Evolutionary conservation across 805 yeast species (phyloP).

Genomic region (Starmerella apicola): DNA sequence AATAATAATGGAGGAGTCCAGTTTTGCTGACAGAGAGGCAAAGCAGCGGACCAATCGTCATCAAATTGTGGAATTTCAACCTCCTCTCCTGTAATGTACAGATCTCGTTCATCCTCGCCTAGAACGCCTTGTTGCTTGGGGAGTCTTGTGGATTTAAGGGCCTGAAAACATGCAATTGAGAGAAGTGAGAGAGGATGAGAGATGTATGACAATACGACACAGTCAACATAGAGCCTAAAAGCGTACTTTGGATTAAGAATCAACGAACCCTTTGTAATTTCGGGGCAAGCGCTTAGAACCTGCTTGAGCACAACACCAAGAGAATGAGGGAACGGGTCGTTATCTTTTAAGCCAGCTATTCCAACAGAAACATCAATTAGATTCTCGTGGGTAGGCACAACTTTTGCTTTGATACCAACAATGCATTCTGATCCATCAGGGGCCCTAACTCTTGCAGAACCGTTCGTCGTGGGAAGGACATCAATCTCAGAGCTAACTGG

Average conservation of each 20-base stretch:
- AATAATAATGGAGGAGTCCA: constrained; percentile 67
- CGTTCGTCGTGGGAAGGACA: constrained; percentile 78
- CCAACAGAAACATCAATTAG: constrained; percentile 69
- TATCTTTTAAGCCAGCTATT: constrained; percentile 56
- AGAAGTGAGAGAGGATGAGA: constrained; percentile 73
- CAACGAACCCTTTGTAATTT: constrained; percentile 28
- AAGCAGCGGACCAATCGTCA: constrained; percentile 68
- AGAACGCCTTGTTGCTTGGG: constrained; percentile 44
- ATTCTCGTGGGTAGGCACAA: constrained; percentile 34
- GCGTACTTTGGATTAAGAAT: constrained; percentile 59
- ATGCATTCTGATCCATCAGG: constrained; percentile 90
- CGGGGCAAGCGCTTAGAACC: constrained; percentile 32
- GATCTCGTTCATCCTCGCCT: constrained; percentile 33
- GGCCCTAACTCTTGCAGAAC: constrained; percentile 76
- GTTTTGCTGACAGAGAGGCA: constrained; percentile 30
- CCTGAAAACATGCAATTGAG: constrained; percentile 70
- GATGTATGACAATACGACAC: constrained; percentile 60
- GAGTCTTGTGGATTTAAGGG: constrained; percentile 62
- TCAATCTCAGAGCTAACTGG: constrained; percentile 75
- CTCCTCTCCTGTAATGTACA: constrained; percentile 26
- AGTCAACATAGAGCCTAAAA: constrained; percentile 67
- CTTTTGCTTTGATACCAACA: constrained; percentile 80
- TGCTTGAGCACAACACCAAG: constrained; percentile 51
- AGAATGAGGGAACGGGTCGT: constrained; percentile 53
- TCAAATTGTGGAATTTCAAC: constrained; percentile 86